phyloP scores from a whole-genome alignment of 176 grass and related monocot genomes.

The Phragmites australis region DNA sequence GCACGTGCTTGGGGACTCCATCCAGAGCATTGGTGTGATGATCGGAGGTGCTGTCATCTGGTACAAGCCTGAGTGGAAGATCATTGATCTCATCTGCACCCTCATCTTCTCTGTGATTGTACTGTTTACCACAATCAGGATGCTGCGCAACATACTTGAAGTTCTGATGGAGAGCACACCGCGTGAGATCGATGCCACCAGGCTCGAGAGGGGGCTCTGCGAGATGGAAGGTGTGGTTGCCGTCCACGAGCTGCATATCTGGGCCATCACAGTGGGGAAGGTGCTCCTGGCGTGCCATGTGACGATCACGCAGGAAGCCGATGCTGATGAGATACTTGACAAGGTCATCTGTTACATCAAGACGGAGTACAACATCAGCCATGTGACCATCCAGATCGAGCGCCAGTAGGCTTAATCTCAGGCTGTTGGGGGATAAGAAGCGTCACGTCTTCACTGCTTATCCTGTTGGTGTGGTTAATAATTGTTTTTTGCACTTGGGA shows the following conservation, averaged over 20 bases:
- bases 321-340: slow-evolving; percentile 85
- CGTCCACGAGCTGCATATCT: slow-evolving; percentile 91
- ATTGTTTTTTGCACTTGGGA: slow-evolving; percentile 1
- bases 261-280: slow-evolving; percentile 98
- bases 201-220: slow-evolving; percentile 72
- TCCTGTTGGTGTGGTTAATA: background rate
- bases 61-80: slow-evolving; percentile 99
- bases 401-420: slow-evolving; percentile 41
- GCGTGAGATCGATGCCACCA: slow-evolving; percentile 78
- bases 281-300: slow-evolving; percentile 93
- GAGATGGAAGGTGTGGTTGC: slow-evolving; percentile 81
- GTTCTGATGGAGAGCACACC: slow-evolving; percentile 98
- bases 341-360: slow-evolving; percentile 89
- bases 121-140: slow-evolving; percentile 73
- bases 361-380: slow-evolving; percentile 95
- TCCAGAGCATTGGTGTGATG: slow-evolving; percentile 96
- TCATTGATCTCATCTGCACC: slow-evolving; percentile 98
- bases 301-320: slow-evolving; percentile 56
- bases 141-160: slow-evolving; percentile 90
- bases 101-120: slow-evolving; percentile 92
- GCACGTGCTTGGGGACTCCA: slow-evolving; percentile 85
- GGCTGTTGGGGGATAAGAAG: background rate
- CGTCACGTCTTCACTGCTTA: background rate
- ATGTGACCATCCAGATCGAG: slow-evolving; percentile 98
- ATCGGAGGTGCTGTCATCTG: slow-evolving; percentile 94